Evolutionary conservation across 2,329 filamentous ascomycete species (phyloP), one percentile per base, ranked within the genome.

Genomic region (Chaetomiaceae sp.): DNA sequence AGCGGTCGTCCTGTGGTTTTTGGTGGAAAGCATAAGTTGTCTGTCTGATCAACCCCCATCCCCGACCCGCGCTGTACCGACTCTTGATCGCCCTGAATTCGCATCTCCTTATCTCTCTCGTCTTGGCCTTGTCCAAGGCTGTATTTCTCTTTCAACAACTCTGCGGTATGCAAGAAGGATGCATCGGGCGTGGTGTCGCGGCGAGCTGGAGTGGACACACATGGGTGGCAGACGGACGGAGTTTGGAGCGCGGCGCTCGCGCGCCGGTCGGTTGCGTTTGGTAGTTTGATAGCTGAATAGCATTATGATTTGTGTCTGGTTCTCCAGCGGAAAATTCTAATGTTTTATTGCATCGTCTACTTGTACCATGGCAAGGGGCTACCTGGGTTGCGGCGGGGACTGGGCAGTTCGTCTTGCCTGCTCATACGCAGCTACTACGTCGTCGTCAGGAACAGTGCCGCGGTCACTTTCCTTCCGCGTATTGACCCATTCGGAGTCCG

Each of bases 401-500:
- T 34, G 17, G 2, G 7, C 32, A n/a, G 9, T 34, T 19, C 19
- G 17, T n/a, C 38, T 45, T 6, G 10, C 19, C 14, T 40, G 30
- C 33, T 60, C 55, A 37, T 63, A 57, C 15, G 54, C 60, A 10
- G 49, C 53, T 30, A 68, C 45, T 11, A 67, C 51, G 3, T 60
- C 66, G 40, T 68, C 65, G 20, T 67, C 60, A 3, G 54, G 48
- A 5, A 64, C 60, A 14, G 52, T 47, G 0, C 66, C 68, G 17
- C 60, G 53, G 6, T 68, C 65, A 6, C 56, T 50, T 10, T 58
- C 56, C 44, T 53, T 59, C 43, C 69, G 61, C 15, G 61, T 54
- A 54, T 74, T 74, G 4, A 68, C 62, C 48, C 66, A 77, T 0
- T 60, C 70, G 4, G 63, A 58, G 1, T 63, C 67, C 0, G 80